Evolutionary conservation across 2,329 filamentous ascomycete genomes (phyloP).

Genomic region (Penicillium janthinellum): DNA sequence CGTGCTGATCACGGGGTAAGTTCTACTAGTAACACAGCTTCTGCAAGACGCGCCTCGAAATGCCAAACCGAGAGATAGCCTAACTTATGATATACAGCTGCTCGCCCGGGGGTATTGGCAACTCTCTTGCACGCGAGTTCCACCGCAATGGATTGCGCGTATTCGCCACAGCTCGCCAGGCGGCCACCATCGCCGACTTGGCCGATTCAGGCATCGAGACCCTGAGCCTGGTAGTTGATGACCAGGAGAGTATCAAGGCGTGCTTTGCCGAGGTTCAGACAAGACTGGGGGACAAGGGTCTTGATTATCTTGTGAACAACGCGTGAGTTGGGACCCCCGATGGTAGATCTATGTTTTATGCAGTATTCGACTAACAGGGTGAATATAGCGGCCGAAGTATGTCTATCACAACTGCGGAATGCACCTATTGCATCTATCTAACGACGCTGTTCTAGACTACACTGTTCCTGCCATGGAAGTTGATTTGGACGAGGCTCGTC

Average conservation of each 20-base stretch:
- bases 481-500: slow-evolving; percentile 50
- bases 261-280: slow-evolving; percentile 51
- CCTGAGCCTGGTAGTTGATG: slow-evolving; percentile 56
- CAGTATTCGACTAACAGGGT: background rate
- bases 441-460: slow-evolving; percentile 44
- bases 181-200: slow-evolving; percentile 52
- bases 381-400: slow-evolving; percentile 34
- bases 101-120: slow-evolving; percentile 59
- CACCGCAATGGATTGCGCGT: slow-evolving; percentile 56
- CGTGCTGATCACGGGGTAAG: slow-evolving; percentile 48
- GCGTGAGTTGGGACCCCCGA: slow-evolving; percentile 39
- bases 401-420: slow-evolving; percentile 12
- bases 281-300: slow-evolving; percentile 49
- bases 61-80: background rate
- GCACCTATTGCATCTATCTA: slow-evolving; percentile 5
- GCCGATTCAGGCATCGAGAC: slow-evolving; percentile 56
- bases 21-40: background rate
- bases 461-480: slow-evolving; percentile 61
- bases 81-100: slow-evolving; percentile 26
- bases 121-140: slow-evolving; percentile 61
- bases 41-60: background rate
- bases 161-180: slow-evolving; percentile 59
- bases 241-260: slow-evolving; percentile 50
- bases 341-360: no score
- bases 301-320: slow-evolving; percentile 63